Evolutionary conservation across 129 eudicot species (phyloP), one percentile per base, ranked within the genome.

Genomic region (Ambrosia artemisiifolia): DNA sequence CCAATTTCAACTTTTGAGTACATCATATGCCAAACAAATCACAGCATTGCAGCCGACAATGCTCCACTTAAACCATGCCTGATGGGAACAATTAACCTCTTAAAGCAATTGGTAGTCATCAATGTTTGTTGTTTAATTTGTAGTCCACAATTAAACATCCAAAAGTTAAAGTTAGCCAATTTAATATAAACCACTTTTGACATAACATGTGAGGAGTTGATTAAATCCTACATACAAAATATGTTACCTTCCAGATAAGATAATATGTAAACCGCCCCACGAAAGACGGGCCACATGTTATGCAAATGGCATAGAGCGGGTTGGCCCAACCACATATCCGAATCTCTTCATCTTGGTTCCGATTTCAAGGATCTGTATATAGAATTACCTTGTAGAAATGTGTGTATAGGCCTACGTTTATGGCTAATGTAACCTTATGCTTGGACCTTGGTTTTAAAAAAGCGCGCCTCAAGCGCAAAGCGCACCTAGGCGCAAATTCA

Each of bases 1-100:
- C 73, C 67, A 56, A 4, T 65, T 75, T 67, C 40, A 46, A 59
- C 69, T 68, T 75, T 76, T 46, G 46, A 44, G 80, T 67, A 67
- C 69, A 67, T 46, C 17, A 59, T 76, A 57, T 59, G 69, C 61
- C 50, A 16, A 57, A 36, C 47, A n/a, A 11, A 75, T 12, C 73
- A 65, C 44, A 40, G 44, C 44, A 40, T 10, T 40, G 32, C 32
- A 66, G 61, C 80, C 67, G 67, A 75, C 38, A 13, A 33, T 75
- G 55, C 19, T 49, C 55, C 55, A 14, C 55, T 49, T 49, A 49
- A 13, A 49, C 55, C 55, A 49, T 49, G 55, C 55, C 19, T 49
- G 17, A 49, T 49, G 18, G 55, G 2, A n/a, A 3, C 55, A 49
- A 49, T 49, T 18, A 49, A 49, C 55, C 5, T 67, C 69, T 67